Conservation (phyloP, 257 asterid species). For the Penstemon eatonii region DNA sequence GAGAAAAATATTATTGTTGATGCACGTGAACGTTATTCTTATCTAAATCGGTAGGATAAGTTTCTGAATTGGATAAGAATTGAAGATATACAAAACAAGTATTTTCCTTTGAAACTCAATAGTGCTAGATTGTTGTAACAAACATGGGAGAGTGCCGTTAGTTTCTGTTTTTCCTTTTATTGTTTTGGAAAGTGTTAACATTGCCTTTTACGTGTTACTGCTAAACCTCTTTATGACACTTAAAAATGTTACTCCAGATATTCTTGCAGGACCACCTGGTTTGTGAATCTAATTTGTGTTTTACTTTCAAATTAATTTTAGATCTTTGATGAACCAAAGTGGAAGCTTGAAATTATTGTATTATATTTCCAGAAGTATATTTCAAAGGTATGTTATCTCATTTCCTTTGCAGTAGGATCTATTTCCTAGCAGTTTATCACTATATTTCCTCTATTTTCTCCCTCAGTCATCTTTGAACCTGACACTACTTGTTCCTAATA, state of each 20-base stretch:
- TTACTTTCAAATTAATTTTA: conserved; percentile 34
- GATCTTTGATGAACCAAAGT: conserved; percentile 69
- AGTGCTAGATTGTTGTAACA: conserved; percentile 1
- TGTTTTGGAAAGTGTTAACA: background rate
- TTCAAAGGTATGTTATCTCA: conserved; percentile 54
- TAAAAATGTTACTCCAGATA: background rate
- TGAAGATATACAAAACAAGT: background rate
- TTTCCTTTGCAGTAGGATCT: conserved; percentile 14
- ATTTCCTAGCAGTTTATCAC: conserved; percentile 7
- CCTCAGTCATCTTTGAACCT: conserved; percentile 18
- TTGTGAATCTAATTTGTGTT: conserved; percentile 18
- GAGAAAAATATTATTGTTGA: background rate
- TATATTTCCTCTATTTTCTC: conserved; percentile 9
- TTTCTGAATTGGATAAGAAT: conserved; percentile 1
- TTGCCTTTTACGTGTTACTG: background rate
- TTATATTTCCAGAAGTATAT: conserved; percentile 82
- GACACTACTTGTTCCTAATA: conserved; percentile 2
- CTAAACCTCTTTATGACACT: background rate
- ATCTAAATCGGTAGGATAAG: background rate
- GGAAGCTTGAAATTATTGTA: conserved; percentile 64
- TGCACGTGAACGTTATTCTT: background rate
- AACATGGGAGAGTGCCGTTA: conserved; percentile 14
- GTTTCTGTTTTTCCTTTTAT: background rate
- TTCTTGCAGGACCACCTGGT: background rate
- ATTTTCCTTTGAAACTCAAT: background rate